Percentiles rank a stretch among this genome's conserved stretches.
Evolutionary conservation across 306 rosid genomes (phyloP).

Genomic region (Cicer judaicum): DNA sequence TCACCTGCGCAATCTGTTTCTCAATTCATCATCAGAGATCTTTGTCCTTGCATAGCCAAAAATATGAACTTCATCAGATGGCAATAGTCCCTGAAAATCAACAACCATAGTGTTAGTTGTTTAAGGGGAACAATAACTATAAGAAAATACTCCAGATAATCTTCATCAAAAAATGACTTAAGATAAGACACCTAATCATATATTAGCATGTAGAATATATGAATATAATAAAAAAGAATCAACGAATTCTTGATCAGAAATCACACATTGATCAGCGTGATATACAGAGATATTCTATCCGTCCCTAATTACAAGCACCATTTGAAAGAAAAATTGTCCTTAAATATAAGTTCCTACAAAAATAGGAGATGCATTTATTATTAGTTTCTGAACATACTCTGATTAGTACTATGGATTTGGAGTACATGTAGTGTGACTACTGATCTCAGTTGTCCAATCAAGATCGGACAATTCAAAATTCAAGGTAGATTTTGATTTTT

Average conservation of each 20-base stretch:
- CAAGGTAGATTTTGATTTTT: no score
- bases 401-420: no score
- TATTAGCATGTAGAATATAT: background rate
- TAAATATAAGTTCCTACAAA: no score
- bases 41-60: slow-evolving; percentile 97
- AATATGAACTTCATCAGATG: slow-evolving; percentile 73
- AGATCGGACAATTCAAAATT: no score
- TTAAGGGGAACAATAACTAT: slow-evolving; percentile 1
- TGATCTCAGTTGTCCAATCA: no score
- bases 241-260: slow-evolving; percentile 23
- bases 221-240: background rate
- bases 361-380: no score
- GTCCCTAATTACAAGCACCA: no score
- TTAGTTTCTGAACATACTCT: no score
- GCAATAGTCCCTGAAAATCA: slow-evolving; percentile 75
- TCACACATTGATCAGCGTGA: slow-evolving; percentile 20
- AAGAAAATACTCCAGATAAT: background rate
- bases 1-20: slow-evolving; percentile 79
- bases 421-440: no score
- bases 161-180: slow-evolving; percentile 22
- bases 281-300: background rate
- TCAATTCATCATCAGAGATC: slow-evolving; percentile 79
- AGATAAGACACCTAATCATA: background rate
- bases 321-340: no score
- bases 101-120: slow-evolving; percentile 14